A percentile compares a stretch with the other conserved stretches of the same genome.
Conservation (phyloP, 768 basidiomycete species). For the Serendipita sp. region DNA sequence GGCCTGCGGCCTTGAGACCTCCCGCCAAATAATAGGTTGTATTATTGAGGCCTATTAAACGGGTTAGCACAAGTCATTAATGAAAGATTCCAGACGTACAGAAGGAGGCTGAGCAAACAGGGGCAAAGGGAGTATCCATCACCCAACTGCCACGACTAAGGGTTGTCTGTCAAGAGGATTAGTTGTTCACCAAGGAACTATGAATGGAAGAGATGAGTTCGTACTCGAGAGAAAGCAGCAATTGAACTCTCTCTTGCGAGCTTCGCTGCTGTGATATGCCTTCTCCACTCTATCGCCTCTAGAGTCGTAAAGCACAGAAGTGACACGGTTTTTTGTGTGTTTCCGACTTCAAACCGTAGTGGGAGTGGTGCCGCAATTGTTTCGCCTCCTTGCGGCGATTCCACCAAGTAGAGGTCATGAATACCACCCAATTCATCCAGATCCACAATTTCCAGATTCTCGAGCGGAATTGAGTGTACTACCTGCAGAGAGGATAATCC, state of each 20-base stretch:
- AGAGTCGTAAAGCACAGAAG: neutral
- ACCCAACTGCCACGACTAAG: neutral
- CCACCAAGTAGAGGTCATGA: neutral
- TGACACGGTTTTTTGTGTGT: neutral
- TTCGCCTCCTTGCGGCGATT: neutral
- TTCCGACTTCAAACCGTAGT: neutral
- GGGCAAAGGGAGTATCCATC: neutral
- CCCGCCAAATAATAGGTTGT: neutral
- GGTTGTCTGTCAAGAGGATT: neutral
- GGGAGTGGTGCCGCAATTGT: neutral
- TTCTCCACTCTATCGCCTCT: constrained; percentile 1
- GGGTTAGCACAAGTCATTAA: neutral
- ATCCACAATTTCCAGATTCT: neutral
- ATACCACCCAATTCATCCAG: neutral
- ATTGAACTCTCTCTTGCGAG: neutral
- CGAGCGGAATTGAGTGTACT: neutral
- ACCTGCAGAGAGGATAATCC: neutral
- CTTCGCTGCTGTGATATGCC: neutral
- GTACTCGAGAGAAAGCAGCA: neutral
- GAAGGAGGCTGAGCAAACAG: neutral
- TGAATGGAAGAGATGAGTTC: neutral
- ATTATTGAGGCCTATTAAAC: neutral
- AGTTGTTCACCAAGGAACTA: no score
- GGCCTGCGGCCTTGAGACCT: neutral
- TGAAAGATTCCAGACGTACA: neutral